Evolutionary conservation across 192 early-diverging fungal genomes (phyloP), one percentile per base, ranked within the genome.

Genomic region (Coemansia pectinata): DNA sequence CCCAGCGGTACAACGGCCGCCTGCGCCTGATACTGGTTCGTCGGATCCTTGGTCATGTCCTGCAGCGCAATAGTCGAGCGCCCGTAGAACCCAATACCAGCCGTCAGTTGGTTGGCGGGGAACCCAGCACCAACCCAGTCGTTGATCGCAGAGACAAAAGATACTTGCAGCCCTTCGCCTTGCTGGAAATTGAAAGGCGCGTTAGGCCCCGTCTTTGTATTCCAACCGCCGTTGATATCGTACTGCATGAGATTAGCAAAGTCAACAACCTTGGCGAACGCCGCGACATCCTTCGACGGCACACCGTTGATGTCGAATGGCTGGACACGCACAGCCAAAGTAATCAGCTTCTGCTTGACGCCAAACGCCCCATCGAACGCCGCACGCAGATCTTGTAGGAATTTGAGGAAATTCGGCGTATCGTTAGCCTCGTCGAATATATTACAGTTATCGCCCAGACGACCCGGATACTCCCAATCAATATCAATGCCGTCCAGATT

Each of bases 401-500:
- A 81, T 14, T 23, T 63, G 11, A 88, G 75, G 55, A 86, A 91
- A 72, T 94, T 92, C 9, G 80, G 79, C 14, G 87, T 78, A 67
- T 94, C 92, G 47, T 88, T 86, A 2, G 64, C 67, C 0, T 45
- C 63, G 70, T 90, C 88, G 29, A 85, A 70, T 0, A 61, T 36
- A 45, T 82, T 86, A 36, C 79, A 78, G 1, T 57, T 67, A 21
- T 76, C 59, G 5, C 85, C 87, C 27, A 66, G 50, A 10, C 85
- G 71, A 4, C 86, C 85, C 1, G 87, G 92, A 67, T 89, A 92
- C 72, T 93, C 91, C 87, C 83, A 92, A 71, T 92, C 92, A 66
- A 92, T 86, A 67, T 94, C 91, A 12, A 85, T 75, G 5, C 89
- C 88, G 66, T 89, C 87, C 6, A 87, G 73, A 7, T 74, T 65